Conservation (phyloP, 768 basidiomycete species). For the Hygrophorus russula region DNA sequence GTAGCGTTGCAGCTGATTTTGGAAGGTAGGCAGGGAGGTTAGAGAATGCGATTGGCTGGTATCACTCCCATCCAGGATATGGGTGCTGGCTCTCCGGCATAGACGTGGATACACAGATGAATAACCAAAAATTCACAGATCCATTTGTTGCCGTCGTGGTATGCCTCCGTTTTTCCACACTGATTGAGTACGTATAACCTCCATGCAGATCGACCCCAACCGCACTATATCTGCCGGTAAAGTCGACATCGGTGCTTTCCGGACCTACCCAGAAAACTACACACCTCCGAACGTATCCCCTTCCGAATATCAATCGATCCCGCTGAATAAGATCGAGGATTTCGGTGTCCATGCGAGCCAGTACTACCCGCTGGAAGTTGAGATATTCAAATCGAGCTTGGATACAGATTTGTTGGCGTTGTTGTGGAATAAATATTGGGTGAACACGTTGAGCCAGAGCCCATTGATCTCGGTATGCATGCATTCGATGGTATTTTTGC, state of each 20-base stretch:
- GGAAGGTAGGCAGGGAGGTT: constrained; percentile 57
- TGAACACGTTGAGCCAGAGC: constrained; percentile 90
- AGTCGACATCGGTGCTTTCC: constrained; percentile 98
- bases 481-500: neutral
- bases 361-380: constrained; percentile 90
- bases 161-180: constrained; percentile 18
- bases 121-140: constrained; percentile 90
- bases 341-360: constrained; percentile 97
- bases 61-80: constrained; percentile 97
- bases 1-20: neutral
- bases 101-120: constrained; percentile 94
- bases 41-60: constrained; percentile 93
- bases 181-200: neutral
- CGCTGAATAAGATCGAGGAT: constrained; percentile 94
- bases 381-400: constrained; percentile 87
- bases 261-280: constrained; percentile 94
- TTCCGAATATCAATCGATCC: constrained; percentile 93
- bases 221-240: constrained; percentile 97
- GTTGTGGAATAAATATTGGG: constrained; percentile 99
- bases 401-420: constrained; percentile 83
- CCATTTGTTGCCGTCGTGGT: constrained; percentile 97
- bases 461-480: constrained; percentile 75
- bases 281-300: constrained; percentile 61
- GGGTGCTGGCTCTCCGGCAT: constrained; percentile 99
- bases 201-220: constrained; percentile 83